These are phyloP conservation scores for Tolypocladium amazonense DNA, from an alignment of 2,329 filamentous ascomycete genomes.

Conservation along the genomic window DNA sequence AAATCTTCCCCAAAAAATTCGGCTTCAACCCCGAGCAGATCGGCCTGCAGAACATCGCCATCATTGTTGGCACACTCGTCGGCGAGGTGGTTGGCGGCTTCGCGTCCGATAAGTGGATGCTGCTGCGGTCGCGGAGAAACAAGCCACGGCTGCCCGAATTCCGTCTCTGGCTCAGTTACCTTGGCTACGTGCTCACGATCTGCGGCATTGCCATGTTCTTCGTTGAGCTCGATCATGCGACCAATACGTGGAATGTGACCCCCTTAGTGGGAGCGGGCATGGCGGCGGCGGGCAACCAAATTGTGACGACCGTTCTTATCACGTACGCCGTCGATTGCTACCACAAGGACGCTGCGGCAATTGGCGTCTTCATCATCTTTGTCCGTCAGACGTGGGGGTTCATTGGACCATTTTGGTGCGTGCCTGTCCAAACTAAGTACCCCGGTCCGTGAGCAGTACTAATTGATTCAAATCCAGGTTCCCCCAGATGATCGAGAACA, in stretches of 20 bases:
- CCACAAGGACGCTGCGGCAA: constrained; percentile 36
- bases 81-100: constrained; percentile 48
- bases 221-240: constrained; percentile 34
- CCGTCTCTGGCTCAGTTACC: constrained; percentile 46
- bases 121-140: constrained; percentile 20
- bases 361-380: constrained; percentile 49
- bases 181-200: constrained; percentile 38
- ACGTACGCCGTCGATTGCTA: constrained; percentile 52
- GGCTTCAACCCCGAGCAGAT: constrained; percentile 46
- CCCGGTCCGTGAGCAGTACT: background rate
- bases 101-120: constrained; percentile 42
- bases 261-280: constrained; percentile 43
- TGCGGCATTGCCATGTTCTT: constrained; percentile 43
- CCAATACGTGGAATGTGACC: constrained; percentile 41
- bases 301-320: constrained; percentile 48
- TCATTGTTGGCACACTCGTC: constrained; percentile 45
- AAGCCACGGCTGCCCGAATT: constrained; percentile 32
- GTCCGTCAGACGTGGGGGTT: constrained; percentile 44
- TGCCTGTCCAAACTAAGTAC: background rate
- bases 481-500: constrained; percentile 4
- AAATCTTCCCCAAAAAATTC: constrained; percentile 44
- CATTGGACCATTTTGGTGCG: constrained; percentile 24
- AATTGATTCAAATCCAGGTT: background rate
- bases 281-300: constrained; percentile 44
- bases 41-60: constrained; percentile 45